Evolutionary conservation across 2,329 filamentous ascomycete genomes (phyloP).

Genomic region (Arthrobotrys sphaeroides): DNA sequence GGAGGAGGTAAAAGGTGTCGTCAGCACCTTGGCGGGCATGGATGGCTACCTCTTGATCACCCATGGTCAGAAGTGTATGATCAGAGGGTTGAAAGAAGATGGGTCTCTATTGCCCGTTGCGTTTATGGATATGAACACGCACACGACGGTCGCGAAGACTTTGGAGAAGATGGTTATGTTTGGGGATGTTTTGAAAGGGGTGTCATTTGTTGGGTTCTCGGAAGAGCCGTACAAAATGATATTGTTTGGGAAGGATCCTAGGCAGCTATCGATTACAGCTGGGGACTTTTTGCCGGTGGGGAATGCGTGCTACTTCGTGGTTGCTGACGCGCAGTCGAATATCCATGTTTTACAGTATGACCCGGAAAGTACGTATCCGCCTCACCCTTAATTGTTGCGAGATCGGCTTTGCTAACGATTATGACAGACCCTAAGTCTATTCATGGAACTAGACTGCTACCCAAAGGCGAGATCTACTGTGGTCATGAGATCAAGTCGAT

Average conservation of each 20-base stretch:
- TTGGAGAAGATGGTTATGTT: conserved; percentile 86
- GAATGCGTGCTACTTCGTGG: conserved; percentile 81
- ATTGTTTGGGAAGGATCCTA: conserved; percentile 85
- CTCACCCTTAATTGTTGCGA: background rate
- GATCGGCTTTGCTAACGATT: conserved; percentile 57
- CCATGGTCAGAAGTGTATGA: conserved; percentile 97
- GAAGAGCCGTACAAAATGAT: conserved; percentile 97
- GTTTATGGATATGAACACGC: conserved; percentile 97
- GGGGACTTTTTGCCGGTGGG: conserved; percentile 90
- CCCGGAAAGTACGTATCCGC: conserved; percentile 77
- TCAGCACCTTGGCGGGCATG: conserved; percentile 85
- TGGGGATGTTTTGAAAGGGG: conserved; percentile 88
- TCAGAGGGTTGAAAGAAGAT: conserved; percentile 93
- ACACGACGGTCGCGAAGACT: conserved; percentile 85
- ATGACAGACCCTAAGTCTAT: conserved; percentile 85
- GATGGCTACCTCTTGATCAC: conserved; percentile 89
- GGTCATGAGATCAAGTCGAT: conserved; percentile 79
- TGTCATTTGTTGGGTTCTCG: conserved; percentile 96
- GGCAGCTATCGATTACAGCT: conserved; percentile 78
- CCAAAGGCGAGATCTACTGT: conserved; percentile 86
- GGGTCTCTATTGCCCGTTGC: conserved; percentile 90
- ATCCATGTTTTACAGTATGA: conserved; percentile 92
- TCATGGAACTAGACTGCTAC: conserved; percentile 84
- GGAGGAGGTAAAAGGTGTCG: conserved; percentile 90
- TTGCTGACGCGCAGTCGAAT: conserved; percentile 84